Percentiles rank a stretch among this genome's conserved stretches.
Conservation (phyloP, 371 early-diverging fungal species). For the Mucor velutinosus region DNA sequence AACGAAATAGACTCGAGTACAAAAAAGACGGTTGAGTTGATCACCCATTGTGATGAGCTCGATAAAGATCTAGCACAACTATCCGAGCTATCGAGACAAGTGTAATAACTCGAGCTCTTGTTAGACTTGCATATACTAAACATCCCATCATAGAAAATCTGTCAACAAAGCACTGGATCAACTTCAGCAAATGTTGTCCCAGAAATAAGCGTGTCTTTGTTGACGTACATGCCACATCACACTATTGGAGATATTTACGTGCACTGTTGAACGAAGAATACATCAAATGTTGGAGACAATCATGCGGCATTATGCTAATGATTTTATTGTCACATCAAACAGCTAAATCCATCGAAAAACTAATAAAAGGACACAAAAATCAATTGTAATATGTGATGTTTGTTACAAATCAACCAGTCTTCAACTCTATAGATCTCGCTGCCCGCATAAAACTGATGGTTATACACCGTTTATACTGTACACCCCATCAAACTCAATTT, state of each 20-base stretch:
- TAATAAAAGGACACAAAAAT: not conserved
- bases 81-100: conserved; percentile 20
- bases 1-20: conserved; percentile 23
- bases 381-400: not conserved
- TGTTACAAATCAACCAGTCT: not conserved
- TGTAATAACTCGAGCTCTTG: conserved; percentile 3
- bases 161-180: conserved; percentile 26
- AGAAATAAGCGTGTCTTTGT: not conserved
- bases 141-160: conserved; percentile 13
- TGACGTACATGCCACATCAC: not conserved
- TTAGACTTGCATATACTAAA: not conserved
- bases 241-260: no score
- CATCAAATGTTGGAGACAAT: no score
- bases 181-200: conserved; percentile 11
- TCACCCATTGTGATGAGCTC: conserved; percentile 34
- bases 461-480: not conserved
- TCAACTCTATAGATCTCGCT: not conserved
- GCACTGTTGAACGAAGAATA: no score
- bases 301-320: no score
- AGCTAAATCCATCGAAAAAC: no score
- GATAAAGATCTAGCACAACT: conserved; percentile 32
- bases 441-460: not conserved
- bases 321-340: no score
- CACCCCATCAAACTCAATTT: not conserved
- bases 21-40: conserved; percentile 19